phyloP scores from a whole-genome alignment of 1,139 yeast species.

The Hanseniaspora gamundiae region DNA sequence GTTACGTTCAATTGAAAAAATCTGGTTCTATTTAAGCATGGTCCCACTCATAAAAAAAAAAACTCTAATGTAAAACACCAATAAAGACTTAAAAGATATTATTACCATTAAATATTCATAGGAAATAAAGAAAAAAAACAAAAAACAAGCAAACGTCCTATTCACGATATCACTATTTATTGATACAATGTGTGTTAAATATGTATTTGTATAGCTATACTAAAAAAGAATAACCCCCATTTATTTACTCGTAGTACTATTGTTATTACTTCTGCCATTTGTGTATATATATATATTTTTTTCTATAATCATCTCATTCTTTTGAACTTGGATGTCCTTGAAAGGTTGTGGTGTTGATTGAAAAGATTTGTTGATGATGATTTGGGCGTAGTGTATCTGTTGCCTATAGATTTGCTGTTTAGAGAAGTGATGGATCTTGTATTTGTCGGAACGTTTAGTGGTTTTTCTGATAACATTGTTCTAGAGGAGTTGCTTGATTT shows the following conservation, averaged over 20 bases:
- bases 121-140: not conserved
- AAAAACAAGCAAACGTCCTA: no score
- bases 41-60: no score
- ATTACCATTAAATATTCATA: not conserved
- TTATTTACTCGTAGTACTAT: no score
- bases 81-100: no score
- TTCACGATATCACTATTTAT: no score
- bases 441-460: not conserved
- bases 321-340: not conserved
- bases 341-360: not conserved
- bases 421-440: not conserved
- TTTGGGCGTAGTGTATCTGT: not conserved
- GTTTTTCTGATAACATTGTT: not conserved
- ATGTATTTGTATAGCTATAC: not conserved
- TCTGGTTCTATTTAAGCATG: slow-evolving; percentile 41
- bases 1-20: slow-evolving; percentile 63
- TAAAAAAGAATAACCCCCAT: no score
- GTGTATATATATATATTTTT: no score
- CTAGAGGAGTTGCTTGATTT: not conserved
- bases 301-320: not conserved
- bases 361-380: not conserved
- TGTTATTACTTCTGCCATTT: no score
- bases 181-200: no score
- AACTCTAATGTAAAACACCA: no score
- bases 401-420: not conserved